phyloP scores from a whole-genome alignment of 1,284 basidiomycete species.

The Microbotryomycetes sp. region DNA sequence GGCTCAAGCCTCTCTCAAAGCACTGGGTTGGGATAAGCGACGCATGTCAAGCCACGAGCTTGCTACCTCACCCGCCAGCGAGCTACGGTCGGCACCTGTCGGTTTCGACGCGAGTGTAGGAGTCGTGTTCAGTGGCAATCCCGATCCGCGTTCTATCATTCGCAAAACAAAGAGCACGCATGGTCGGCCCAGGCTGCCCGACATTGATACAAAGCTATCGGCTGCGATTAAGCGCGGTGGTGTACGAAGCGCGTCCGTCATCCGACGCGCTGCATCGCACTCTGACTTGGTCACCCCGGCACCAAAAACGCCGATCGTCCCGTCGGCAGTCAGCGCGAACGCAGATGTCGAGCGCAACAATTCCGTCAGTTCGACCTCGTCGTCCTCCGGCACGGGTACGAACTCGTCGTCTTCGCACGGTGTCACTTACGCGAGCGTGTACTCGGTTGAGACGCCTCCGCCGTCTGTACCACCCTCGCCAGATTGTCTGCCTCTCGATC shows the following conservation, averaged over 20 bases:
- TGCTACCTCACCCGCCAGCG: neutral
- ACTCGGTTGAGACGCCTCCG: constrained; percentile 20
- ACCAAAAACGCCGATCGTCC: neutral
- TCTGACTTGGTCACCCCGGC: neutral
- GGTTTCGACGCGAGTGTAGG: constrained; percentile 4
- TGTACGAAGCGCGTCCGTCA: neutral
- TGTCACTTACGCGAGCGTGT: neutral
- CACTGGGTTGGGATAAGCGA: constrained; percentile 6
- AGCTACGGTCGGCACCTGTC: neutral
- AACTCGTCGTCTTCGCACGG: constrained; percentile 16
- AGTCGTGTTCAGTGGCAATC: neutral
- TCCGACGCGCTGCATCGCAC: neutral
- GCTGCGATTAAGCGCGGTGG: neutral
- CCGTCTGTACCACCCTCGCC: constrained; percentile 28
- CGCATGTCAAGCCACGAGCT: constrained; percentile 21
- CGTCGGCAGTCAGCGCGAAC: neutral
- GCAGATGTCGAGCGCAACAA: constrained; percentile 28
- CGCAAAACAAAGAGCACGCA: neutral
- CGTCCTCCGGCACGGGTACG: constrained; percentile 14
- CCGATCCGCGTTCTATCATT: neutral
- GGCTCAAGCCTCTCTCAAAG: neutral
- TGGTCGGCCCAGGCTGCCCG: neutral
- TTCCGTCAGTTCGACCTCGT: constrained; percentile 27
- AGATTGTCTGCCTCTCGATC: constrained; percentile 14
- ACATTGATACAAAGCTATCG: neutral